Evolutionary conservation across 305 asterid species (phyloP).

Genomic region (Andrographis paniculata): DNA sequence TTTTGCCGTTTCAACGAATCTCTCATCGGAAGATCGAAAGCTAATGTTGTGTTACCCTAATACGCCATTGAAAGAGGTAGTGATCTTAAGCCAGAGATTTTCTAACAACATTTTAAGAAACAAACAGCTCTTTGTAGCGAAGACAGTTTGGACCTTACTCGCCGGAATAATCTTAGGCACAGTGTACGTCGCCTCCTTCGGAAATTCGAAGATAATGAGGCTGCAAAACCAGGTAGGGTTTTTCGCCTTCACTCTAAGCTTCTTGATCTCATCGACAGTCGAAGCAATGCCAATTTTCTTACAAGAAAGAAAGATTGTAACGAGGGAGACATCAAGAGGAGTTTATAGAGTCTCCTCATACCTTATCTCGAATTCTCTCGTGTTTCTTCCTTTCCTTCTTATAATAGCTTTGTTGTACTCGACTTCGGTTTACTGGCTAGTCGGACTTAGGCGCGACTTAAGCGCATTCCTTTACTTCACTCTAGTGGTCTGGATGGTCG

Average conservation of each 20-base stretch:
- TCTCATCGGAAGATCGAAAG: constrained; percentile 9
- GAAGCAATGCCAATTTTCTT: constrained; percentile 75
- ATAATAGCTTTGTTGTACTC: constrained; percentile 42
- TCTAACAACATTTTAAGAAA: constrained; percentile 45
- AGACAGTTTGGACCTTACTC: constrained; percentile 38
- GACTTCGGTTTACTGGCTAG: constrained; percentile 57
- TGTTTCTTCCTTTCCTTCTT: constrained; percentile 60
- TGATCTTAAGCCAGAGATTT: constrained; percentile 48
- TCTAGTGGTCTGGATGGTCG: constrained; percentile 51
- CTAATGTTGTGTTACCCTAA: too few relatives aligned
- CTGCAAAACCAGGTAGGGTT: constrained; percentile 55
- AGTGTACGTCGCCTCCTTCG: constrained; percentile 34
- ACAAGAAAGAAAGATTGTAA: constrained; percentile 48
- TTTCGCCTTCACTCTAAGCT: constrained; percentile 67
- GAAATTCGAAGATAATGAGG: constrained; percentile 22
- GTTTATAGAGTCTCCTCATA: constrained; percentile 71
- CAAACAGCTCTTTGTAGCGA: constrained; percentile 46
- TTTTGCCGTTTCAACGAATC: background rate
- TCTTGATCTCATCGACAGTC: constrained; percentile 56
- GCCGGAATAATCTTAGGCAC: constrained; percentile 62
- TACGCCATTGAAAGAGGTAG: constrained; percentile 35
- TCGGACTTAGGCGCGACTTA: constrained; percentile 35
- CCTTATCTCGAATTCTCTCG: constrained; percentile 47
- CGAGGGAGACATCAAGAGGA: constrained; percentile 61
- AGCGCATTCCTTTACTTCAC: constrained; percentile 43